A percentile compares a stretch with the other conserved stretches of the same genome.
Evolutionary conservation across 495 filamentous ascomycete species (phyloP).

Genomic region (Peziza echinospora): DNA sequence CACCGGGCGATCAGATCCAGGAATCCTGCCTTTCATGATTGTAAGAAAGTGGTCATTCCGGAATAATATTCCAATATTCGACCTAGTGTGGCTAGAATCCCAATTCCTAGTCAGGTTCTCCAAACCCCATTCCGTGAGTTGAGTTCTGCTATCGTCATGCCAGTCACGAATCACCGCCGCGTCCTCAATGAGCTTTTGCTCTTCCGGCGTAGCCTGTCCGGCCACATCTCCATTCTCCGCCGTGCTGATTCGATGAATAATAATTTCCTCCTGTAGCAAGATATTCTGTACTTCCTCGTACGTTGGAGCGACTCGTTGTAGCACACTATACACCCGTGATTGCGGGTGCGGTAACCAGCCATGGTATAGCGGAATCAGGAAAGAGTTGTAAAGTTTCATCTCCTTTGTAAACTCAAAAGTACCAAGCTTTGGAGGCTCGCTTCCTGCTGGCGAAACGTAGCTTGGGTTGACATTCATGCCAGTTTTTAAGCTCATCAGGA

Average conservation of each 20-base stretch:
- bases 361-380: slow-evolving; percentile 74
- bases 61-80: slow-evolving; percentile 71
- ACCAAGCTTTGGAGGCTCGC: slow-evolving; percentile 33
- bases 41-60: slow-evolving; percentile 94
- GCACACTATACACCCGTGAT: slow-evolving; percentile 39
- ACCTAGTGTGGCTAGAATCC: slow-evolving; percentile 32
- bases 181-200: slow-evolving; percentile 53
- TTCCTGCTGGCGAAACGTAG: slow-evolving; percentile 32
- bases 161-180: slow-evolving; percentile 65
- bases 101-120: slow-evolving; percentile 36
- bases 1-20: slow-evolving; percentile 37
- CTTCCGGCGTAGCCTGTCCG: slow-evolving; percentile 36
- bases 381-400: slow-evolving; percentile 69
- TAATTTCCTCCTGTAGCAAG: slow-evolving; percentile 65
- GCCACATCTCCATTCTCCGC: not conserved
- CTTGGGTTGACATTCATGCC: slow-evolving; percentile 97
- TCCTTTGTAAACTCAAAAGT: slow-evolving; percentile 66
- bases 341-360: slow-evolving; percentile 62
- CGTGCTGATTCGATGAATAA: slow-evolving; percentile 52
- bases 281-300: slow-evolving; percentile 84
- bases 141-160: slow-evolving; percentile 54
- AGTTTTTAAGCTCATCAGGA: slow-evolving; percentile 74
- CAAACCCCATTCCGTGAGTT: slow-evolving; percentile 66
- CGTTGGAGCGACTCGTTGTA: slow-evolving; percentile 47
- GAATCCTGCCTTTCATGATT: slow-evolving; percentile 37